phyloP scores from a whole-genome alignment of 768 basidiomycete genomes.

The Asterophora parasitica region DNA sequence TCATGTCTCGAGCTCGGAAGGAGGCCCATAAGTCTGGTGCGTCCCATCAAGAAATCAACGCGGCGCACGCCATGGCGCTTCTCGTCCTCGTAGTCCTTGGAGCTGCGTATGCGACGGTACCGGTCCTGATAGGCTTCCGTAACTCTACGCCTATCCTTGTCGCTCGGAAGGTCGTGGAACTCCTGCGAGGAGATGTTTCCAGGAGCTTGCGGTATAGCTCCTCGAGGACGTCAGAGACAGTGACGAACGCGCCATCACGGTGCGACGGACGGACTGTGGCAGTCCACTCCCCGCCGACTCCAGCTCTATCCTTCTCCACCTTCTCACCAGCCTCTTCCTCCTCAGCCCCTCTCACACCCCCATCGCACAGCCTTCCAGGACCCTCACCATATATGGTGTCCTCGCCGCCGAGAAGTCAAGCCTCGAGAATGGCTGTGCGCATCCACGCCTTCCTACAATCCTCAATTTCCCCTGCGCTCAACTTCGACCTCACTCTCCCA shows the following conservation, averaged over 20 bases:
- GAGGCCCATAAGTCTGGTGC: constrained; percentile 42
- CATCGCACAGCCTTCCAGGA: no score
- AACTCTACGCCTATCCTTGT: constrained; percentile 32
- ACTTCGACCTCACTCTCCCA: no score
- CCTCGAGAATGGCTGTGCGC: no score
- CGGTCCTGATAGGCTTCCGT: constrained; percentile 44
- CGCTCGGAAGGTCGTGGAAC: constrained; percentile 33
- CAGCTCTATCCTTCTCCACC: no score
- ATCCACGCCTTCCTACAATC: no score
- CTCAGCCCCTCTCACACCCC: no score
- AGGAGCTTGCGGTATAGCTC: constrained; percentile 35
- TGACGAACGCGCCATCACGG: constrained; percentile 18
- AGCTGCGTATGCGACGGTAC: constrained; percentile 32
- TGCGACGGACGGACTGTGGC: constrained; percentile 28
- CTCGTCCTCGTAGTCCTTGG: constrained; percentile 38
- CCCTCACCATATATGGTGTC: no score
- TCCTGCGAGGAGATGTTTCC: constrained; percentile 37
- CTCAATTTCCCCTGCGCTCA: no score
- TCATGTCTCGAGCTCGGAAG: constrained; percentile 28
- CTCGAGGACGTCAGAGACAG: constrained; percentile 33
- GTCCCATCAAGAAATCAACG: constrained; percentile 52
- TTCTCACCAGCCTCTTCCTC: no score
- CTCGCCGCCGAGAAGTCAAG: no score
- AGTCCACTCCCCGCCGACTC: no score
- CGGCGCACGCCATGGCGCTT: constrained; percentile 48